Base-by-base conservation (phyloP, 225 moss, liverwort and hornwort species). In the Sphagnum contortum region DNA sequence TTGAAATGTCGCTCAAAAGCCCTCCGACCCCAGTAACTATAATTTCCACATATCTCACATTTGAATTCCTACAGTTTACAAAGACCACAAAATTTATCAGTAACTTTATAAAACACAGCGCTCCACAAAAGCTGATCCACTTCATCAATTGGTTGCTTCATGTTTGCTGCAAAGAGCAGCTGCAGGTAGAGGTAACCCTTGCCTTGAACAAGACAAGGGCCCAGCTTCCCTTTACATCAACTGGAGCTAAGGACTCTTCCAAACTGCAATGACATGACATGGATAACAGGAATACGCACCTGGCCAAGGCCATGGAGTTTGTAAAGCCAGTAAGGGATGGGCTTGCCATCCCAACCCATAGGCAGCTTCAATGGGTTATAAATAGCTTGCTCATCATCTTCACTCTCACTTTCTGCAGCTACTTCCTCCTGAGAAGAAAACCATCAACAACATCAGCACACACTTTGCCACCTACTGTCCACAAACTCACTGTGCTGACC, bases 261-360 rank as follows among this genome's bases (percentile, higher is more conserved):
- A 29, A 29, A 29, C 29, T 29, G 29, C 29, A 29, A 29, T 29
- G 29, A 29, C 29, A 29, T 29, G 29, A 29, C 29, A 29, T 29
- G 29, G 29, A 29, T 29, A 29, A 29, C 29, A 29, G 12, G 48
- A 12, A 62, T 14, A 54, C 55, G 63, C 71, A 91, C 88, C 81
- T 91, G 91, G 61, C 95, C 95, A 68, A 92, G 95, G 71, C 92
- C 92, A 70, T 95, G 95, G 63, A 92, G 78, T 76, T 95, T 95
- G 74, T 90, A 92, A 29, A 90, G 81, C 88, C 90, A 95, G 63
- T 89, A 95, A 55, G 95, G 92, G 58, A 95, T 95, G 9, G 94
- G 94, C 67, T 91, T 95, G 67, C 94, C 91, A 80, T 95, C 91
- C 91, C 89, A 95, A 61, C 94, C 94, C 91, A 95, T 91, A 49